phyloP scores from a whole-genome alignment of 73 alveolate genomes.

The Diophrys appendiculata region DNA sequence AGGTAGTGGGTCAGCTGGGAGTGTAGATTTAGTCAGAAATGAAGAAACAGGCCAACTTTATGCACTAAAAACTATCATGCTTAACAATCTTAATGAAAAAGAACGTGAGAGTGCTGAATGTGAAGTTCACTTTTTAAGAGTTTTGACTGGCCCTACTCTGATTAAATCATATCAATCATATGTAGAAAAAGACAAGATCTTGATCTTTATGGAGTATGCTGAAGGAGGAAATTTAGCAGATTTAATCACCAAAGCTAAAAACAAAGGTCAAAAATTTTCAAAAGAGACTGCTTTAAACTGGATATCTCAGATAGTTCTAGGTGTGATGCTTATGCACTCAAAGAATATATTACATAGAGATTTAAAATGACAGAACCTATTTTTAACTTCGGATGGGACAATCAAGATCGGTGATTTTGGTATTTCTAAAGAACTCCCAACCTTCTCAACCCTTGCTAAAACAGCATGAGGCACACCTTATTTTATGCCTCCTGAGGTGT shows the following conservation, averaged over 20 bases:
- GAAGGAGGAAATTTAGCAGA: constrained; percentile 94
- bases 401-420: constrained; percentile 43
- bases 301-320: constrained; percentile 89
- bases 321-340: constrained; percentile 91
- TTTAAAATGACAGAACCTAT: constrained; percentile 17
- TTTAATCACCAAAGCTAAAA: constrained; percentile 64
- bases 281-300: constrained; percentile 78
- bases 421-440: constrained; percentile 50
- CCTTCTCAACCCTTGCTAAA: constrained; percentile 76
- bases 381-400: constrained; percentile 22
- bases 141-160: constrained; percentile 92
- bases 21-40: constrained; percentile 62
- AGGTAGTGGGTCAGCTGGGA: constrained; percentile 86
- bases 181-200: constrained; percentile 78
- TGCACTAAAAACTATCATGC: constrained; percentile 64
- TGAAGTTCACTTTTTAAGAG: constrained; percentile 89
- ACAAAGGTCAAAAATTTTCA: constrained; percentile 65
- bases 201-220: constrained; percentile 96
- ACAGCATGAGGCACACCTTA: constrained; percentile 97
- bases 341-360: constrained; percentile 48
- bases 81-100: constrained; percentile 66
- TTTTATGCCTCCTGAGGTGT: constrained; percentile 96
- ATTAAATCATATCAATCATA: constrained; percentile 90
- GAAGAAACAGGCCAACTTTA: constrained; percentile 36
- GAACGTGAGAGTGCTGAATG: constrained; percentile 82